Evolutionary conservation across 2,329 filamentous ascomycete species (phyloP).

Genomic region (Nannizziopsis barbatae): DNA sequence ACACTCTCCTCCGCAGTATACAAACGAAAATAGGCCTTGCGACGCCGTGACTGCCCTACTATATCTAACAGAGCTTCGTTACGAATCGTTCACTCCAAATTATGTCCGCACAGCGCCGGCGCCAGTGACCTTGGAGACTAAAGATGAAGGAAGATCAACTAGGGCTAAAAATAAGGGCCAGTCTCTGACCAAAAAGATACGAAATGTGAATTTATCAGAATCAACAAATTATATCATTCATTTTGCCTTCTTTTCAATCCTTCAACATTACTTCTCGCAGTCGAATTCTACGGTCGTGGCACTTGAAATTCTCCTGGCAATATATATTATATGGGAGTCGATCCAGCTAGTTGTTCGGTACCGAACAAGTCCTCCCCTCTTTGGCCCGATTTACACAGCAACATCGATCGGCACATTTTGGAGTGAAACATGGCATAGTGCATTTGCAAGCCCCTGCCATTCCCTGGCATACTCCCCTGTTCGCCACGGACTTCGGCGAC

Average conservation of each 20-base stretch:
- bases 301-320: conserved; percentile 30
- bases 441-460: conserved; percentile 32
- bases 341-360: conserved; percentile 31
- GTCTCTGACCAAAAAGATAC: neutral
- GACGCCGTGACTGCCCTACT: conserved; percentile 25
- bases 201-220: conserved; percentile 25
- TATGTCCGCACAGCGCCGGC: conserved; percentile 24
- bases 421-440: conserved; percentile 37
- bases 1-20: conserved; percentile 26
- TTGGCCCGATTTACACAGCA: conserved; percentile 31
- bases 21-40: conserved; percentile 20
- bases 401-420: conserved; percentile 32
- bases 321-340: conserved; percentile 34
- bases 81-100: conserved; percentile 36
- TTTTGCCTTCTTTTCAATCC: conserved; percentile 22
- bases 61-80: conserved; percentile 33
- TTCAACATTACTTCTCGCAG: conserved; percentile 30
- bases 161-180: neutral
- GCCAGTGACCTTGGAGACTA: conserved; percentile 6
- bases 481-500: conserved; percentile 23
- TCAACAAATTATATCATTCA: conserved; percentile 28
- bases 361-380: conserved; percentile 29
- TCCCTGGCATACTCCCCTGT: conserved; percentile 32
- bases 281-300: conserved; percentile 27
- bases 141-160: neutral